phyloP scores from a whole-genome alignment of 768 basidiomycete genomes.

The Lenzites betulinus region DNA sequence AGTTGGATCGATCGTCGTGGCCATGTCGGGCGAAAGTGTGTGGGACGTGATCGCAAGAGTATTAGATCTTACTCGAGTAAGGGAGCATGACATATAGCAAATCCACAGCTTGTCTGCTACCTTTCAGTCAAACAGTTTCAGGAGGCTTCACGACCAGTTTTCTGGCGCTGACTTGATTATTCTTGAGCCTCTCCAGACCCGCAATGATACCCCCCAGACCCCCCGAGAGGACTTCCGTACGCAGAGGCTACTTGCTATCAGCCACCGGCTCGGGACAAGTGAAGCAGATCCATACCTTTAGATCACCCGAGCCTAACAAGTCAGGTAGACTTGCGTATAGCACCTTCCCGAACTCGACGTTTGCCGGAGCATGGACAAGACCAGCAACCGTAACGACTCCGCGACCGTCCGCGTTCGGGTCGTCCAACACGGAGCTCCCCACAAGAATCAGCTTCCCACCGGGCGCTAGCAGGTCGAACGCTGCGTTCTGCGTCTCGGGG shows the following conservation, averaged over 20 bases:
- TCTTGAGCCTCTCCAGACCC: conserved; percentile 22
- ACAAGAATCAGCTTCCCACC: conserved; percentile 24
- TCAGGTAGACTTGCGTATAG: conserved; percentile 23
- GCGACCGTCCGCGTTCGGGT: conserved; percentile 39
- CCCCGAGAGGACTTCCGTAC: conserved; percentile 25
- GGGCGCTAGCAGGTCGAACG: conserved; percentile 24
- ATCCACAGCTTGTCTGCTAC: neutral
- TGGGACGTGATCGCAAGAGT: too few species aligned
- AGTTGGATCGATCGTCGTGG: too few species aligned
- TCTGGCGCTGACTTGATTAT: conserved; percentile 10
- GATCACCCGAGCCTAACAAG: conserved; percentile 22
- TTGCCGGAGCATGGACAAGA: conserved; percentile 4
- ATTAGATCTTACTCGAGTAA: too few species aligned
- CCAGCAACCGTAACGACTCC: conserved; percentile 48
- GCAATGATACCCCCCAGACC: conserved; percentile 25
- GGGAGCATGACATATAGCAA: too few species aligned
- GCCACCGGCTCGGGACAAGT: neutral
- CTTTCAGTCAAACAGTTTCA: neutral
- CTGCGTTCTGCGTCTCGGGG: conserved; percentile 24
- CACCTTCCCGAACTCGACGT: conserved; percentile 17
- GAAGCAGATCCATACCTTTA: conserved; percentile 18
- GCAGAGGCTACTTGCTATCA: conserved; percentile 23
- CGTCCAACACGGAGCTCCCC: neutral
- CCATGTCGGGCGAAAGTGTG: too few species aligned
- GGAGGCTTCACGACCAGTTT: conserved; percentile 29